phyloP scores from a whole-genome alignment of 2,329 filamentous ascomycete genomes.

The Sporothrix brunneoviolacea region DNA sequence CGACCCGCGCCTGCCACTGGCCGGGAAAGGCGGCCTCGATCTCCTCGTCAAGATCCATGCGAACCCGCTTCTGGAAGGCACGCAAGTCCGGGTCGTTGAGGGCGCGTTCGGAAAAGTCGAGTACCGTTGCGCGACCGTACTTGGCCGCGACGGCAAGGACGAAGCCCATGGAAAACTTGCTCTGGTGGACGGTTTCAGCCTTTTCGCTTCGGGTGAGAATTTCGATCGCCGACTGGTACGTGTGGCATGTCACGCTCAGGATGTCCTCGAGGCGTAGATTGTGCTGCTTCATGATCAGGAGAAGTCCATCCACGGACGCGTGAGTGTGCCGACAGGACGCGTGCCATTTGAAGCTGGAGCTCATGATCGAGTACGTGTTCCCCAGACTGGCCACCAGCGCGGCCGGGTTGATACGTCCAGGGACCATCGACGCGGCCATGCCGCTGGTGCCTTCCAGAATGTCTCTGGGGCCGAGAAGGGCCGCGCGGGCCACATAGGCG shows the following conservation, averaged over 20 bases:
- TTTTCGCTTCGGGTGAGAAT: neutral
- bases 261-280: neutral
- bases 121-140: constrained; percentile 1
- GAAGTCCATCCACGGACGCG: neutral
- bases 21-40: constrained; percentile 7
- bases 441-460: constrained; percentile 6
- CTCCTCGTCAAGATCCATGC: neutral
- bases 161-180: constrained; percentile 12
- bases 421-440: constrained; percentile 5
- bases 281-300: neutral
- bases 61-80: neutral
- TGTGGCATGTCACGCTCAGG: neutral
- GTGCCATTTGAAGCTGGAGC: constrained; percentile 11
- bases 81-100: neutral
- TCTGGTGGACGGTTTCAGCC: constrained; percentile 5
- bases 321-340: constrained; percentile 12
- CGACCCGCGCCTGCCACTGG: constrained; percentile 7
- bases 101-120: constrained; percentile 5
- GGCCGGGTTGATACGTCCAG: neutral
- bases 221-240: neutral
- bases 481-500: neutral
- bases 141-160: constrained; percentile 3
- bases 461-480: neutral
- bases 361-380: neutral
- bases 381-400: neutral